These are phyloP conservation scores for Beauveria rudraprayagi DNA, from an alignment of 2,329 filamentous ascomycete genomes.

Conservation along the genomic window DNA sequence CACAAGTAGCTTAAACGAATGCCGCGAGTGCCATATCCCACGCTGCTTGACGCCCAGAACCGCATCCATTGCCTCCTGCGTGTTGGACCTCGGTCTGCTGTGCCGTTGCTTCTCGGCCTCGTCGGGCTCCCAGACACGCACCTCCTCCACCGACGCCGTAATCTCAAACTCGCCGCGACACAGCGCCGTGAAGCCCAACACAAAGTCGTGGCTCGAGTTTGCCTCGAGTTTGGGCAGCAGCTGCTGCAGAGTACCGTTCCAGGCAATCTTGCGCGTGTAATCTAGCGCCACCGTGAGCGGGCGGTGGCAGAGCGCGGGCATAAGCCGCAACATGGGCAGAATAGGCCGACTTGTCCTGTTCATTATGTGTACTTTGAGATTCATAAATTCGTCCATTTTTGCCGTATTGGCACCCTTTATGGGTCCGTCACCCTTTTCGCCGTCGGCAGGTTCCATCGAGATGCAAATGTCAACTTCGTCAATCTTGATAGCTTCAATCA, in stretches of 20 bases:
- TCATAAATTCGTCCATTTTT: conserved; percentile 51
- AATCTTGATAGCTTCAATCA: conserved; percentile 76
- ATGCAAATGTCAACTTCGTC: conserved; percentile 69
- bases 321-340: conserved; percentile 63
- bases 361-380: conserved; percentile 59
- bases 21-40: conserved; percentile 56
- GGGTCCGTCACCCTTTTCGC: conserved; percentile 9
- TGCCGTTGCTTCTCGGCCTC: conserved; percentile 19
- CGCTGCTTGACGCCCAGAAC: conserved; percentile 52
- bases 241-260: conserved; percentile 78
- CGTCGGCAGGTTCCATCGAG: conserved; percentile 34
- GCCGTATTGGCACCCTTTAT: conserved; percentile 16
- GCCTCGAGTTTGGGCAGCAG: conserved; percentile 56
- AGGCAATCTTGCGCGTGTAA: conserved; percentile 71
- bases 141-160: conserved; percentile 73
- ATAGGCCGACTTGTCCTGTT: conserved; percentile 66
- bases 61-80: conserved; percentile 49
- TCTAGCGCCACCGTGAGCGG: conserved; percentile 67
- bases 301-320: conserved; percentile 69
- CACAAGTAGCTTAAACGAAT: conserved; percentile 48
- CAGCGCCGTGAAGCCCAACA: conserved; percentile 64
- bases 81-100: conserved; percentile 40
- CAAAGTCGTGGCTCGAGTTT: conserved; percentile 50
- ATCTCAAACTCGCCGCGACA: conserved; percentile 79
- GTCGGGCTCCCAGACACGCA: conserved; percentile 42